These are phyloP conservation scores for Purshia tridentata DNA, from an alignment of 306 rosid species.

Conservation along the genomic window DNA sequence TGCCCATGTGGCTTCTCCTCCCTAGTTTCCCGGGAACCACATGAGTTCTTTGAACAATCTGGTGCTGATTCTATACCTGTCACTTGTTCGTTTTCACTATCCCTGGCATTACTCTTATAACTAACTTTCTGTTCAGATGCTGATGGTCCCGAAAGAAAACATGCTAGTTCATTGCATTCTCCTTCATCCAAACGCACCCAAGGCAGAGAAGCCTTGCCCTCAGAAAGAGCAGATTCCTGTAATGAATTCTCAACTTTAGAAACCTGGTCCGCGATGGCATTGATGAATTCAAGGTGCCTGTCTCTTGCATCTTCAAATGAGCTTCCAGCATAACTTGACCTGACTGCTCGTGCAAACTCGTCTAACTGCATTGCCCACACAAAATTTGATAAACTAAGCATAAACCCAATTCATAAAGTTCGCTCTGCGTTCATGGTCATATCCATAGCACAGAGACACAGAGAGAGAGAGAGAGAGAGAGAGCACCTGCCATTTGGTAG, in stretches of 20 bases:
- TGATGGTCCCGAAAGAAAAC: conserved; percentile 68
- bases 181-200: conserved; percentile 86
- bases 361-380: conserved; percentile 66
- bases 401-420: not conserved
- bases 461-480: conserved; percentile 1
- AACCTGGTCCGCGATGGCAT: conserved; percentile 61
- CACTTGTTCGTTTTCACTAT: conserved; percentile 35
- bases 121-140: conserved; percentile 24
- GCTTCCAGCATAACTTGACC: conserved; percentile 57
- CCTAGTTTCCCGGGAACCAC: conserved; percentile 23
- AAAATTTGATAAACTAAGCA: conserved; percentile 24
- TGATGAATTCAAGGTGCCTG: conserved; percentile 69
- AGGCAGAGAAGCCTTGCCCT: conserved; percentile 54
- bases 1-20: conserved; percentile 64
- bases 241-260: conserved; percentile 52
- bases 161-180: conserved; percentile 74
- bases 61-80: conserved; percentile 30
- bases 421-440: not conserved
- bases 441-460: not conserved
- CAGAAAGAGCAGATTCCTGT: conserved; percentile 44
- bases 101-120: conserved; percentile 24
- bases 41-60: conserved; percentile 34
- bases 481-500: conserved; percentile 96
- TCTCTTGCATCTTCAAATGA: conserved; percentile 56
- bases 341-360: conserved; percentile 73